Base-by-base conservation (phyloP, 164 flowering plant genomes). In the Saururus chinensis region DNA sequence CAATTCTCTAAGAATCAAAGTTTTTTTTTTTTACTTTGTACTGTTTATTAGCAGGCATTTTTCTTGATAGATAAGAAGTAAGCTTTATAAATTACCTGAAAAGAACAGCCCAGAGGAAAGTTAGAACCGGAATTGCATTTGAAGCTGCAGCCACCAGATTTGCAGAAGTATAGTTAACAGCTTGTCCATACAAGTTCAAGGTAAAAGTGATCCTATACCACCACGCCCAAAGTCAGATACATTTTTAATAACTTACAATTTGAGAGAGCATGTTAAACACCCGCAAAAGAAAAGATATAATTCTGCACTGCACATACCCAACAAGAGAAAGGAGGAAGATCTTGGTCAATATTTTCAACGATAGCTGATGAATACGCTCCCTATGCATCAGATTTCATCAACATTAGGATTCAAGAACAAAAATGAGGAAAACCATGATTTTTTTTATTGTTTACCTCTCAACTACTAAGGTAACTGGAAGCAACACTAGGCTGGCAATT, bases 61-160 rank as follows among this genome's bases (percentile, higher is more conserved):
- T n/a, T n/a, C n/a, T n/a, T n/a, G n/a, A n/a, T n/a, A n/a, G n/a
- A n/a, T n/a, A n/a, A n/a, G n/a, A 19, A 8, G 55, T n/a, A 21
- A 1, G 1, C 22, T 53, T 21, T 6, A 8, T 19, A 53, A 51
- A n/a, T 16, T 75, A 84, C 90, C 90, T 56, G 53, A 87, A 60
- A 11, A 87, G 16, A 64, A 82, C 69, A 9, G 90, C 86, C 45
- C 83, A 69, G 69, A 83, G 64, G 75, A 87, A 87, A 25, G 88
- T 85, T 42, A 76, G 80, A 66, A 76, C 86, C 22, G 95, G 95
- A 64, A 84, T 77, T 51, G 72, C 72, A 48, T 83, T 85, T 25
- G 85, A 48, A 20, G 80, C 71, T 65, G 90, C 87, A 68, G 95
- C 80, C 45, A 78, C 87, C 73, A 87, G 70, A 48, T 77, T 81